Conservation (phyloP, 2,329 filamentous ascomycete genomes). For the Alternaria postmessia region DNA sequence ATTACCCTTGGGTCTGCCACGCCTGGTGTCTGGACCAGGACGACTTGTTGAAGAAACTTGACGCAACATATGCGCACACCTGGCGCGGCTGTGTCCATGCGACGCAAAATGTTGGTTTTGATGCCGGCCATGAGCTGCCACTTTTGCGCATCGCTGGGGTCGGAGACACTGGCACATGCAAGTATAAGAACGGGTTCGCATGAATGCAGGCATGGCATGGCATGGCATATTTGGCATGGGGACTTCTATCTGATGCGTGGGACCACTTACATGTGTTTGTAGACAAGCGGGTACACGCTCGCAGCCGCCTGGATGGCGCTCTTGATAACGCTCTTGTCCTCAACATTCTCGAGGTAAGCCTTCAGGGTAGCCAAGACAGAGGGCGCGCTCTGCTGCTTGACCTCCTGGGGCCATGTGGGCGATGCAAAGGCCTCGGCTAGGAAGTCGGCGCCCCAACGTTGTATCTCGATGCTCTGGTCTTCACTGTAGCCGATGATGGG, state of each 20-base stretch:
- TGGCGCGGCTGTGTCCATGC: constrained; percentile 82
- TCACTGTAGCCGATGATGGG: constrained; percentile 83
- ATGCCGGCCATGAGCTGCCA: constrained; percentile 91
- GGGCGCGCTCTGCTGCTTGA: constrained; percentile 82
- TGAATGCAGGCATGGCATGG: constrained; percentile 23
- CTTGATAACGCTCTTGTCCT: constrained; percentile 82
- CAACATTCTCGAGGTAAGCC: constrained; percentile 60
- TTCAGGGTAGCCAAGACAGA: constrained; percentile 78
- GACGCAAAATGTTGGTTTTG: constrained; percentile 84
- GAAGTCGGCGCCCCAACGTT: constrained; percentile 96
- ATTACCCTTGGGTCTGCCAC: constrained; percentile 83
- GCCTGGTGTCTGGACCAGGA: constrained; percentile 90
- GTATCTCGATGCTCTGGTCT: constrained; percentile 72
- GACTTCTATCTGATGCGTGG: constrained; percentile 33
- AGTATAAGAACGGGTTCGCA: constrained; percentile 44
- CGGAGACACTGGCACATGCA: constrained; percentile 74
- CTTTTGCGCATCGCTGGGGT: constrained; percentile 78
- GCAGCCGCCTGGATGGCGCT: constrained; percentile 87
- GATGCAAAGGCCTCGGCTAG: constrained; percentile 95
- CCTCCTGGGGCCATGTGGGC: constrained; percentile 76
- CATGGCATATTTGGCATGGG: constrained; percentile 24
- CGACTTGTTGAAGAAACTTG: constrained; percentile 94
- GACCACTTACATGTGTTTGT: constrained; percentile 89
- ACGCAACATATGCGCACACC: constrained; percentile 92
- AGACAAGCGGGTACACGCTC: constrained; percentile 90